A percentile compares a stretch with the other conserved stretches of the same genome.
phyloP scores from a whole-genome alignment of 2,329 filamentous ascomycete genomes.

The Apiospora rasikravindrae region DNA sequence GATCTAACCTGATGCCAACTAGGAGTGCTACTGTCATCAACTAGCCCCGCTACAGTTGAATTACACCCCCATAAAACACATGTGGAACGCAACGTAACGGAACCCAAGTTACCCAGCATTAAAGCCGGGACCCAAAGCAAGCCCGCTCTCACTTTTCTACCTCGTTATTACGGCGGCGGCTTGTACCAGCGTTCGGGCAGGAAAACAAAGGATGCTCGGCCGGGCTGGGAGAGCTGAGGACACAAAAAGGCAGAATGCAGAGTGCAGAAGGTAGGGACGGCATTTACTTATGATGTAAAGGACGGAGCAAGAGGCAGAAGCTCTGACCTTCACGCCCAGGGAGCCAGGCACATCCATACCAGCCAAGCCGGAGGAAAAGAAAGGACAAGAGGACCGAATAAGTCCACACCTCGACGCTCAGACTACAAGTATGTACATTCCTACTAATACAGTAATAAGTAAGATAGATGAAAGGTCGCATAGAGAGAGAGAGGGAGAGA shows the following conservation, averaged over 20 bases:
- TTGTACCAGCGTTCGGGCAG: neutral
- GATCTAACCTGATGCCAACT: conserved; percentile 9
- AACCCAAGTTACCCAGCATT: conserved; percentile 8
- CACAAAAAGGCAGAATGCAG: neutral
- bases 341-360: too few relatives aligned
- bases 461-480: too few relatives aligned
- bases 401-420: neutral
- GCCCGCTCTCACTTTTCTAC: neutral
- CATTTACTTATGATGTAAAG: neutral
- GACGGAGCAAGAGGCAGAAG: neutral
- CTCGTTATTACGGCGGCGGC: neutral
- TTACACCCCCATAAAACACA: conserved; percentile 19
- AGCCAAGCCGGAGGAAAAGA: neutral
- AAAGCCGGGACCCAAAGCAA: conserved; percentile 8
- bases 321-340: neutral
- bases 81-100: conserved; percentile 17
- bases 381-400: neutral
- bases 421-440: neutral
- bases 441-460: too few relatives aligned
- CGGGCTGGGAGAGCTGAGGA: neutral
- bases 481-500: neutral
- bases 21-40: conserved; percentile 1
- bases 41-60: conserved; percentile 18
- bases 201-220: neutral
- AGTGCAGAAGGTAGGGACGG: neutral